phyloP scores from a whole-genome alignment of 148 eudicot genomes.

The Persicaria maculosa region DNA sequence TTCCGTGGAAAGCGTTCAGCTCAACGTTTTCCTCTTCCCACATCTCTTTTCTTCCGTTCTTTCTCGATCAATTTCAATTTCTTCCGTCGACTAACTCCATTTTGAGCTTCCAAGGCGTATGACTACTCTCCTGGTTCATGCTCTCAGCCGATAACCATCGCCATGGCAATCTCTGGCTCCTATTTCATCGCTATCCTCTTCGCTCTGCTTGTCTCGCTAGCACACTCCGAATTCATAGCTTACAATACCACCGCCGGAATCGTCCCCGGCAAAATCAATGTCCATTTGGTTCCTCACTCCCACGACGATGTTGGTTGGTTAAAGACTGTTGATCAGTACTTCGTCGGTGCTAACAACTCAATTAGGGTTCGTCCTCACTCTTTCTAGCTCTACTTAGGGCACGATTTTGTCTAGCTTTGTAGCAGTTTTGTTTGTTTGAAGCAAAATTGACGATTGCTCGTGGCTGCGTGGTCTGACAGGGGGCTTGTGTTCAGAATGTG shows the following conservation, averaged over 20 bases:
- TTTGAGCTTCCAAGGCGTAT: neutral
- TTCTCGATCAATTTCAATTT: neutral
- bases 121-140: neutral
- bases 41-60: neutral
- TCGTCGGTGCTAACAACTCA: conserved; percentile 55
- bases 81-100: neutral
- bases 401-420: neutral
- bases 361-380: conserved; percentile 32
- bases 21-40: neutral
- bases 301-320: conserved; percentile 87
- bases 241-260: conserved; percentile 46
- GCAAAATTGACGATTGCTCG: neutral
- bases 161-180: conserved; percentile 4
- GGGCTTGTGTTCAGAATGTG: conserved; percentile 76
- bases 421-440: neutral
- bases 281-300: conserved; percentile 76
- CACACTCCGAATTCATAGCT: conserved; percentile 39
- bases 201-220: neutral
- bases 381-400: neutral
- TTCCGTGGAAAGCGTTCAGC: neutral
- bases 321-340: conserved; percentile 75
- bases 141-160: neutral
- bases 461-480: conserved; percentile 24
- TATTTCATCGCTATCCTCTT: neutral
- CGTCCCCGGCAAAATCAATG: conserved; percentile 43